These are phyloP conservation scores for Phaeosphaeria sp. DNA, from an alignment of 2,329 filamentous ascomycete genomes.

Conservation along the genomic window DNA sequence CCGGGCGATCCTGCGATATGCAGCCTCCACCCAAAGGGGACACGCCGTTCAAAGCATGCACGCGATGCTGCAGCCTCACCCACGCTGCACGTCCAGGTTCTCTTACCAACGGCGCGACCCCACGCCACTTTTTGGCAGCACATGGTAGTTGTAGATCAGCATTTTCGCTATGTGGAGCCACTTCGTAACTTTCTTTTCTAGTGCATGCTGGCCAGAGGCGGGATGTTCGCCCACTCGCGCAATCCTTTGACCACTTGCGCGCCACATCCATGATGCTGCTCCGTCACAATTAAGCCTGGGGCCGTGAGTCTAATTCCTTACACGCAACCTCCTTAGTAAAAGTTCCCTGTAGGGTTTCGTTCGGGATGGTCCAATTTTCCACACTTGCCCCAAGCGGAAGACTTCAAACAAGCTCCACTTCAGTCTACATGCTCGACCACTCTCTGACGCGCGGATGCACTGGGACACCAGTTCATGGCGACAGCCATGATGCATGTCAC, in stretches of 20 bases:
- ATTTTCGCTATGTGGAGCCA: conserved; percentile 22
- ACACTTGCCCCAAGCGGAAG: conserved; percentile 25
- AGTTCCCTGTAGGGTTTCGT: conserved; percentile 21
- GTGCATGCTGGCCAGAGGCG: conserved; percentile 29
- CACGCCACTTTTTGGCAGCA: conserved; percentile 29
- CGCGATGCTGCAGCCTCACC: conserved; percentile 27
- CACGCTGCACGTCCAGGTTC: conserved; percentile 12
- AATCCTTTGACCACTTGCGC: conserved; percentile 14
- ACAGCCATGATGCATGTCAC: conserved; percentile 28
- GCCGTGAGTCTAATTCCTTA: conserved; percentile 18
- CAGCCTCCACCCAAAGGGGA: conserved; percentile 9
- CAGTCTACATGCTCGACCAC: conserved; percentile 27
- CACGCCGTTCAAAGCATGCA: conserved; percentile 22
- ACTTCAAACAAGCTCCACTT: conserved; percentile 35
- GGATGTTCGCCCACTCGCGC: conserved; percentile 22
- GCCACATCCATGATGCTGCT: conserved; percentile 6
- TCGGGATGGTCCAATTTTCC: conserved; percentile 21
- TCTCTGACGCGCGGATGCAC: conserved; percentile 23
- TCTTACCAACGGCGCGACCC: conserved; percentile 33
- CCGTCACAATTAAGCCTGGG: conserved; percentile 18
- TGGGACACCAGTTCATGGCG: conserved; percentile 22
- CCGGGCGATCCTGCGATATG: conserved; percentile 22
- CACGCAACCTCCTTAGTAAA: conserved; percentile 37
- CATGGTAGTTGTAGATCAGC: conserved; percentile 41
- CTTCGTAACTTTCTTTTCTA: conserved; percentile 27